A percentile compares a stretch with the other conserved stretches of the same genome.
phyloP scores from a whole-genome alignment of 108 stramenopile species.

The Skeletonema grethae region DNA sequence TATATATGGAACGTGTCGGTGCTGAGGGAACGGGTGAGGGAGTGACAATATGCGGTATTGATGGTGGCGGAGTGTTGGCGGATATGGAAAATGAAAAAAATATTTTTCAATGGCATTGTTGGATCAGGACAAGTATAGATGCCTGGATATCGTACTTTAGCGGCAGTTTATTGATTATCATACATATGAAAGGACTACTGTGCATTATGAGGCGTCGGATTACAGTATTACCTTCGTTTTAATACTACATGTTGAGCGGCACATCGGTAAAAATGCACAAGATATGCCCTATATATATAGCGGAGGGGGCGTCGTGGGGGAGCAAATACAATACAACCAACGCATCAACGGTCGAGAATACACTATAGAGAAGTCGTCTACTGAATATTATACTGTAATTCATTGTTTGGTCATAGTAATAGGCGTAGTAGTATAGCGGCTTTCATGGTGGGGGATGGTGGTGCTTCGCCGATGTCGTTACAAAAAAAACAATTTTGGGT shows the following conservation, averaged over 20 bases:
- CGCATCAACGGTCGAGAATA: neutral
- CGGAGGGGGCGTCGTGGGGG: neutral
- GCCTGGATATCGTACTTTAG: neutral
- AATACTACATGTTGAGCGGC: neutral
- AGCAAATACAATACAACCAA: neutral
- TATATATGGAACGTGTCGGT: neutral
- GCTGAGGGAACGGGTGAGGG: neutral
- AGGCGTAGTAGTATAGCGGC: neutral
- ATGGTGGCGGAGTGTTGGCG: neutral
- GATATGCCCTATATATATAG: neutral
- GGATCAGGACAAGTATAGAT: neutral
- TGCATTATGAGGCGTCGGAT: neutral
- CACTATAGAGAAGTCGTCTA: neutral
- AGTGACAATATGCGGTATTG: neutral
- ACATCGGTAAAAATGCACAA: neutral
- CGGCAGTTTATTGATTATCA: neutral
- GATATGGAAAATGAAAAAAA: neutral
- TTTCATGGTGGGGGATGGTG: neutral
- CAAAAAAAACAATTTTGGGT: neutral
- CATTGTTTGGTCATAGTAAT: neutral
- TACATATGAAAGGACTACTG: neutral
- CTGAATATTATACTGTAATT: neutral
- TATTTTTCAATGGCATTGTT: neutral
- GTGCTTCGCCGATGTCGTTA: neutral
- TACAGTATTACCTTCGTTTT: neutral